Conservation (phyloP, 805 yeast genomes). For the Isabelozyma rhagii region DNA sequence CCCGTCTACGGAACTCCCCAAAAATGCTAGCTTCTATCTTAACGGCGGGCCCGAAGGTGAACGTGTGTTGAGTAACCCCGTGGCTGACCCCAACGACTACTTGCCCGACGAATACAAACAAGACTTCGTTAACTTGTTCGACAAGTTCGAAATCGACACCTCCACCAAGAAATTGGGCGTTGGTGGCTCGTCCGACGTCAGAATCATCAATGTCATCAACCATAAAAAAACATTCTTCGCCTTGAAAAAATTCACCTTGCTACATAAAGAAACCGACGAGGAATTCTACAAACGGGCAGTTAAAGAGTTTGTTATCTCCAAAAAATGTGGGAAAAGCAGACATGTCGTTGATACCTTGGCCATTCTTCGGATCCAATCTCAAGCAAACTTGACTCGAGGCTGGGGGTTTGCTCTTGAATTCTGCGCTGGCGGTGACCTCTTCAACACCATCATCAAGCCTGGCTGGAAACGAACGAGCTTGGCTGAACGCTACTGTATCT, state of each 20-base stretch:
- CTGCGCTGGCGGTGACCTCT: constrained; percentile 62
- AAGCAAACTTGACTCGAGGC: constrained; percentile 53
- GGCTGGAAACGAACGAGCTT: constrained; percentile 57
- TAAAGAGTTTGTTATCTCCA: constrained; percentile 63
- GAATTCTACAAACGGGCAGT: constrained; percentile 63
- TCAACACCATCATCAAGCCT: constrained; percentile 49
- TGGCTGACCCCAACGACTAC: constrained; percentile 62
- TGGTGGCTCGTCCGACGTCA: constrained; percentile 72
- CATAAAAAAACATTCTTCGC: constrained; percentile 54
- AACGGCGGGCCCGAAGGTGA: constrained; percentile 39
- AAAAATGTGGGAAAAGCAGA: constrained; percentile 48
- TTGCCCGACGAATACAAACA: constrained; percentile 56
- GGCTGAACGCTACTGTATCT: constrained; percentile 58
- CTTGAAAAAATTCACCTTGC: constrained; percentile 59
- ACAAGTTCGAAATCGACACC: constrained; percentile 49
- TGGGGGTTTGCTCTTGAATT: constrained; percentile 76
- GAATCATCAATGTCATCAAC: constrained; percentile 33
- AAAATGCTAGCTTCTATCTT: constrained; percentile 24
- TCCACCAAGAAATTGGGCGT: constrained; percentile 53
- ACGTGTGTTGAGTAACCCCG: constrained; percentile 56
- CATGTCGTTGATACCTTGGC: constrained; percentile 60
- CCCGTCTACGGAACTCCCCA: constrained; percentile 20
- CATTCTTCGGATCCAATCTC: constrained; percentile 55
- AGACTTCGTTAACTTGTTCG: constrained; percentile 45
- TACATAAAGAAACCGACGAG: constrained; percentile 59